Base-by-base conservation (phyloP, 495 filamentous ascomycete species). In the Penicillium dipodomyicola region DNA sequence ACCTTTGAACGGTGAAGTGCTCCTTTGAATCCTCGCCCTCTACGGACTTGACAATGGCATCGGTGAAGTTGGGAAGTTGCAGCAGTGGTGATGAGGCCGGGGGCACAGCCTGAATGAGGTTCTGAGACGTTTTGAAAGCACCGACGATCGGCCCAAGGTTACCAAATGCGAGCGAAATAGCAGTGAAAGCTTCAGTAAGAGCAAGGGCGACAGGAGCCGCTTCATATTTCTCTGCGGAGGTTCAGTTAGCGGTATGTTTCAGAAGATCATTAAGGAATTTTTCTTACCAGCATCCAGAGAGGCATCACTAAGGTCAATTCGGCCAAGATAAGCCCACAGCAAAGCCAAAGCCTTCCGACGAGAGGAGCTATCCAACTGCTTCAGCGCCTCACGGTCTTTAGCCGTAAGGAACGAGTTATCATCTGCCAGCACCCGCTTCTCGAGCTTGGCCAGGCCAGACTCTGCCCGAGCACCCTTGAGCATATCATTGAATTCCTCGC, bases 251-350 rank as follows among this genome's bases (percentile, higher is more conserved):
- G 10, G 10, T 11, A n/a, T 8, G 12, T 33, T 10, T 48, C 11
- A 50, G 11, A 32, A 41, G 1, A 11, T 14, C 7, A 39, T 5
- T 35, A 3, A 12, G 22, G 30, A 3, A 20, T 2, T 27, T n/a
- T 20, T 33, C 25, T 82, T 86, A 78, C 87, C 89, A 72, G 84
- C 84, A 55, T 94, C 83, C 40, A 96, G 78, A 23, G 76, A 76
- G 27, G 79, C 61, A 65, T 93, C 91, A 51, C 87, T 84, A 40
- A 90, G 70, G 58, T 94, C 89, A 30, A 96, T 75, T 39, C 94
- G 87, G 43, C 89, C 90, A 30, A 97, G 82, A 68, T 97, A 97
- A 43, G 92, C 93, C 94, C 94, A 98, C 15, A 97, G 76, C 50
- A 98, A 79, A 33, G 86, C 89, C 27, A 97, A 77, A n/a, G 87